Base-by-base conservation (phyloP, 257 asterid species). In the Linderniella brevidens region DNA sequence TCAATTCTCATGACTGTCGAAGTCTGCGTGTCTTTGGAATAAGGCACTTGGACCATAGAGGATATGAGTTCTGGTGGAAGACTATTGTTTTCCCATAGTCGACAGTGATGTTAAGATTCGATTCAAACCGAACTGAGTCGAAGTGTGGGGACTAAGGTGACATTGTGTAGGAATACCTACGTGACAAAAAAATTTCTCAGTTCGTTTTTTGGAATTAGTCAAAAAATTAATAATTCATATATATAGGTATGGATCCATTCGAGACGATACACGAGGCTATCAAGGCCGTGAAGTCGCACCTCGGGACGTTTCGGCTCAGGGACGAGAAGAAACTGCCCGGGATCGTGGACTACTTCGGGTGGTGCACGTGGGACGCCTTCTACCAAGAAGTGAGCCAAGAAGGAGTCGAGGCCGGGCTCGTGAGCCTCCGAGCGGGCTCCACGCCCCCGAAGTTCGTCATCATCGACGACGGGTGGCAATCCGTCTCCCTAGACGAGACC, bases 361-460 rank as follows among this genome's bases (percentile, higher is more conserved):
- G 95, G 95, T 84, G 95, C 56, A 84, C 95, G 0, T 84, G 95
- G 95, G 95, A 84, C 53, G 95, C 95, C 13, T 84, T 77, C 46
- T 80, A 84, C 52, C 86, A 80, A 32, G 86, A 84, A 19, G 95
- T 84, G 18, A 75, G 93, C 19, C 92, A 77, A 47, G 92, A 84
- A 29, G 93, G 95, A 0, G 93, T 84, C 1, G 95, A 75, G 49
- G 81, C 83, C 1, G 93, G 95, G 14, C 81, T 84, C 2, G 48
- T 64, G 41, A 77, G 84, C 50, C 86, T 84, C 17, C 41, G 77
- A 1, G 59, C 74, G 1, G 93, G 92, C 0, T 78, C 79, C 13
- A 64, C 84, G 0, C 95, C 93, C 1, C 76, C 93, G 3, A 81
- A 69, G 36, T 84, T 80, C 61, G 83, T 77, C 60, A 84, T 84